Evolutionary conservation across 371 early-diverging fungal species (phyloP).

Genomic region (Circinella umbellata): DNA sequence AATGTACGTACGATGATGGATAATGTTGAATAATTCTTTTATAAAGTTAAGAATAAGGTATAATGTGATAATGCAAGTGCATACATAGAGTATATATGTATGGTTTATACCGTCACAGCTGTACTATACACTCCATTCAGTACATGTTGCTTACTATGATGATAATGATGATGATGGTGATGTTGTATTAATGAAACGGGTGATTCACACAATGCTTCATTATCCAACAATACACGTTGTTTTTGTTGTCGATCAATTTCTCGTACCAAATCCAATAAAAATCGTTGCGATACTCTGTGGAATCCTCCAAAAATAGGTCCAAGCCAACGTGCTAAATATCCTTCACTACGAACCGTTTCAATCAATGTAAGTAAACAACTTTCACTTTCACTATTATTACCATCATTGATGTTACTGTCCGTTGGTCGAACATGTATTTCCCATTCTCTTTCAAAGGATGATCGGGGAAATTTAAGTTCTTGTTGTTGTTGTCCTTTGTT

Average conservation of each 20-base stretch:
- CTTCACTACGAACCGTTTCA: slow-evolving; percentile 23
- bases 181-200: slow-evolving; percentile 3
- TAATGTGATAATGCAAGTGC: too few relatives aligned
- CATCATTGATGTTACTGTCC: neutral
- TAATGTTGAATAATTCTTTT: too few relatives aligned
- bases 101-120: neutral
- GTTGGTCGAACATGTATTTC: slow-evolving; percentile 18
- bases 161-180: neutral
- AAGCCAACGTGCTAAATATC: slow-evolving; percentile 26
- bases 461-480: slow-evolving; percentile 8
- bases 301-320: slow-evolving; percentile 26
- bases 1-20: too few relatives aligned
- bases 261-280: slow-evolving; percentile 19
- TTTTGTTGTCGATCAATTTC: slow-evolving; percentile 25
- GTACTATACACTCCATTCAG: slow-evolving; percentile 6
- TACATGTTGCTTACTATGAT: slow-evolving; percentile 5
- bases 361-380: slow-evolving; percentile 16
- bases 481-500: neutral
- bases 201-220: slow-evolving; percentile 19
- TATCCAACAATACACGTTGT: slow-evolving; percentile 13
- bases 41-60: too few relatives aligned
- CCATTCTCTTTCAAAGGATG: slow-evolving; percentile 26
- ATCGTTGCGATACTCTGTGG: slow-evolving; percentile 27
- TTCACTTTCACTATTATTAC: neutral
- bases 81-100: neutral